Evolutionary conservation across 116 monocot species (phyloP).

Genomic region (Trichopus zeylanicus): DNA sequence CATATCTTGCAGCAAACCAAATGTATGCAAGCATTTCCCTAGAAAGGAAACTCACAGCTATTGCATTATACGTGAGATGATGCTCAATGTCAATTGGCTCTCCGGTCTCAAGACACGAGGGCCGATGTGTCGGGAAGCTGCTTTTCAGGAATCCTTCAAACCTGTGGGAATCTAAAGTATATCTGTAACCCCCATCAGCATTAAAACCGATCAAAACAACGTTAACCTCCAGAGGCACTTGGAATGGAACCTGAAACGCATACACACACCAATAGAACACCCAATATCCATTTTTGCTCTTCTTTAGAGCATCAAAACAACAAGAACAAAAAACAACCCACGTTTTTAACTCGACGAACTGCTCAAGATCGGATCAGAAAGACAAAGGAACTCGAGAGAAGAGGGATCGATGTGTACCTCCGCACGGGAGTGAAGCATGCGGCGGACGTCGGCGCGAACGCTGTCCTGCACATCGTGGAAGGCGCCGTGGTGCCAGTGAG

Average conservation of each 20-base stretch:
- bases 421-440: constrained; percentile 92
- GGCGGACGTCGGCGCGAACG: constrained; percentile 87
- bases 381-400: neutral
- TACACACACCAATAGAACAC: constrained; percentile 1
- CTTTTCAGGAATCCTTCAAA: constrained; percentile 66
- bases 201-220: constrained; percentile 79
- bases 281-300: neutral
- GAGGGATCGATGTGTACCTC: constrained; percentile 33
- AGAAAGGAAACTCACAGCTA: constrained; percentile 42
- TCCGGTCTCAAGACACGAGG: constrained; percentile 87
- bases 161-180: constrained; percentile 51
- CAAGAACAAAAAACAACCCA: neutral
- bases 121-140: constrained; percentile 80
- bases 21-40: neutral
- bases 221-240: constrained; percentile 93
- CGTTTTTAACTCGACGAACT: too few species aligned
- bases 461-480: constrained; percentile 87
- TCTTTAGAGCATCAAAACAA: too few species aligned
- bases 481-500: constrained; percentile 95
- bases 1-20: neutral
- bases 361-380: neutral
- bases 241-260: constrained; percentile 80
- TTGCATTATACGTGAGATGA: constrained; percentile 82
- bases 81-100: constrained; percentile 98
- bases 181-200: constrained; percentile 87